Evolutionary conservation across 129 eudicot genomes (phyloP), one percentile per base, ranked within the genome.

Genomic region (Calendula officinalis): DNA sequence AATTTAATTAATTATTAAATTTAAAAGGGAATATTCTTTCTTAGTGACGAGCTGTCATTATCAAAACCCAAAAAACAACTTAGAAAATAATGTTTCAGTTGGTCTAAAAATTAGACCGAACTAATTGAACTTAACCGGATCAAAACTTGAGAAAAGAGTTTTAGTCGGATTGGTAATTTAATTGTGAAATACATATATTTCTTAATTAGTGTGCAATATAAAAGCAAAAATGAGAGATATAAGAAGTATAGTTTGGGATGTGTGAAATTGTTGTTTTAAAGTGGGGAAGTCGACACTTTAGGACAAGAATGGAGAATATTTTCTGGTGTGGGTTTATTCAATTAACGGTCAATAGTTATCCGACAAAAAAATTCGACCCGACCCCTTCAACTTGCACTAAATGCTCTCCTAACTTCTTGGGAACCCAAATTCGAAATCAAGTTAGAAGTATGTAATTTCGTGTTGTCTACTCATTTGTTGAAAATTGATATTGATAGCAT

Each of bases 271-370:
- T 22, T 42, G 53, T 64, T 35, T 14, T 62, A 30, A 50, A 50
- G 60, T 39, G 36, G 34, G 48, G 53, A 47, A 12, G 30, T 22
- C 30, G 30, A 22, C 30, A 22, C 1, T 10, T 44, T 10, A 17
- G 67, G 42, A 69, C 40, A 11, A 47, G 38, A 30, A 48, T n/a
- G 11, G 27, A 11, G 67, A 59, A 70, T 59, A 37, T 57, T 57
- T 53, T 69, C 59, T 58, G 51, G 74, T 49, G 58, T 7, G 33
- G 66, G 59, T 58, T 8, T 69, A 69, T 47, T 47, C 67, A 59
- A 59, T 59, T 58, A 38, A 17, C 34, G 16, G 60, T 43, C 50
- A 53, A 12, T 5, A 40, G 40, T 67, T 33, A 60, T 60, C 51
- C 15, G 50, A 9, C 45, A 13, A 46, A 63, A 43, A 57, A 32